Conservation (phyloP, 371 early-diverging fungal genomes). For the Lichtheimia ornata region DNA sequence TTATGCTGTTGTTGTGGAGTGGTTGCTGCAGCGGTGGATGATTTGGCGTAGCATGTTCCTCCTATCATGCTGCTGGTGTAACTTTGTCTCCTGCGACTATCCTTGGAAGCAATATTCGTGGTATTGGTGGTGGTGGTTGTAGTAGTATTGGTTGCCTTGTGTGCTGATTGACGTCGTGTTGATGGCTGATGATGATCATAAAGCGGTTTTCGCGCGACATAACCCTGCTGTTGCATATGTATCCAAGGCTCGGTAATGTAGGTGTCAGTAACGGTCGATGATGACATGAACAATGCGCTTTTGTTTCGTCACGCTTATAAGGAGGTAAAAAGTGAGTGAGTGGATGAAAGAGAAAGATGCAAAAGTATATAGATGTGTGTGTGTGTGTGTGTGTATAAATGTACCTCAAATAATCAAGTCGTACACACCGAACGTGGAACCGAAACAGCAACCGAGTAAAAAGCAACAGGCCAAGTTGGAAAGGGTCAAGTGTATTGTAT, state of each 20-base stretch:
- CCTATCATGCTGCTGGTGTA: not conserved
- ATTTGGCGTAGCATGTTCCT: conserved; percentile 16
- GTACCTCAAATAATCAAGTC: no score
- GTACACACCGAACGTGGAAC: no score
- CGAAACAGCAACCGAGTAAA: no score
- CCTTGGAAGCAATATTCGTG: not conserved
- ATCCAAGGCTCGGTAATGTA: conserved; percentile 44
- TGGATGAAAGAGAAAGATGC: no score
- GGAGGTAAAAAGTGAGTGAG: no score
- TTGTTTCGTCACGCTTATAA: no score
- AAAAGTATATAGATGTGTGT: no score
- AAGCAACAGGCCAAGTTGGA: no score
- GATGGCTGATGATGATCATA: conserved; percentile 2
- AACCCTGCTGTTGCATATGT: conserved; percentile 43
- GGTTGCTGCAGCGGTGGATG: conserved; percentile 9
- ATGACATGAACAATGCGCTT: conserved; percentile 33
- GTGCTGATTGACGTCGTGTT: not conserved
- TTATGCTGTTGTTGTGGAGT: conserved; percentile 8
- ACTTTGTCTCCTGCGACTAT: conserved; percentile 3
- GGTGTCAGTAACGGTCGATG: conserved; percentile 42
- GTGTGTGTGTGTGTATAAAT: no score
- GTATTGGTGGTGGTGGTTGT: not conserved
- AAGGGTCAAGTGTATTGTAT: no score
- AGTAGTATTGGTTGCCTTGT: not conserved
- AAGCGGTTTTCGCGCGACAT: conserved; percentile 16